phyloP scores from a whole-genome alignment of 169 alveolate genomes.

The Eimeria acervulina region DNA sequence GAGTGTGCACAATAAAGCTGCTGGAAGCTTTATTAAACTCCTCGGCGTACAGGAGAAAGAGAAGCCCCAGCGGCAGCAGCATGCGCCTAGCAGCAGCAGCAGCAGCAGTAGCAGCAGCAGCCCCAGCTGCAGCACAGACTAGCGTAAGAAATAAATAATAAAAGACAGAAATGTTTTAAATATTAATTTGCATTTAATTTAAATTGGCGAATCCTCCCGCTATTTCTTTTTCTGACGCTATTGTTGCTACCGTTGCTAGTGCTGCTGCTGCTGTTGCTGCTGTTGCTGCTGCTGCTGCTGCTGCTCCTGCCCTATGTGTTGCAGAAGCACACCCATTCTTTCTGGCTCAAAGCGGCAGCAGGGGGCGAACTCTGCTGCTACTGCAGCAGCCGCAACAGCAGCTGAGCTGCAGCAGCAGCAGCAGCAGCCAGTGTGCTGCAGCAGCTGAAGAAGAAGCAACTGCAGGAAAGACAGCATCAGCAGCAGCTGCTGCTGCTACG shows the following conservation, averaged over 20 bases:
- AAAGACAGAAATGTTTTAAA: background rate
- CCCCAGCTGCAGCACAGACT: no score
- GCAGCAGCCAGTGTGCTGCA: background rate
- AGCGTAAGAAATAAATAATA: background rate
- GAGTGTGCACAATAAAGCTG: no score
- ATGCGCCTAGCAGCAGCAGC: no score
- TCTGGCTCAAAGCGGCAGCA: background rate
- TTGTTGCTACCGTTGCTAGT: conserved; percentile 14
- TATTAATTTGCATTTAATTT: background rate
- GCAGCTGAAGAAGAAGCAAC: background rate
- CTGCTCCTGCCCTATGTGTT: background rate
- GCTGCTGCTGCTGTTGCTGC: conserved; percentile 40
- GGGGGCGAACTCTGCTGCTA: no score
- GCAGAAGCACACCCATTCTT: background rate
- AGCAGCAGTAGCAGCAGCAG: no score
- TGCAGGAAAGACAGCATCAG: background rate
- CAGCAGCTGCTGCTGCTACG: background rate
- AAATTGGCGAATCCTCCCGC: background rate
- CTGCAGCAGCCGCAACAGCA: no score
- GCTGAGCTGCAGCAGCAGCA: background rate
- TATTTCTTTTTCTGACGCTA: background rate
- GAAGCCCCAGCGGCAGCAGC: no score
- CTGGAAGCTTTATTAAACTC: no score
- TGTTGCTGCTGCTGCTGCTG: background rate
- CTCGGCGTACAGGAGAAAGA: no score